Evolutionary conservation across 257 asterid genomes (phyloP).

Genomic region (Ehretia macrophylla): DNA sequence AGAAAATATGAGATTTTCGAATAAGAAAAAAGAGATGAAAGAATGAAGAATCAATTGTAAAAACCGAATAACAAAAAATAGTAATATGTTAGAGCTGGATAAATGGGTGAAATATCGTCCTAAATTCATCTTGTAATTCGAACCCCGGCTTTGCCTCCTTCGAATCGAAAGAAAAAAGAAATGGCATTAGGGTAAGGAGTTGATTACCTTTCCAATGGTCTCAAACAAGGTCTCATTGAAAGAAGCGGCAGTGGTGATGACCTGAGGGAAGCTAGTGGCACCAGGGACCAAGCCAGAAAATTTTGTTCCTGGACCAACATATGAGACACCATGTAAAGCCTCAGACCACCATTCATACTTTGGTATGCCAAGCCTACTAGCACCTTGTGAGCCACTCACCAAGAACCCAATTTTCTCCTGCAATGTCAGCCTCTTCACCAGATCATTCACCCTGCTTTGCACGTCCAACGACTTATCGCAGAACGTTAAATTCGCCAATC

Average conservation of each 20-base stretch:
- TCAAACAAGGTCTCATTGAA: conserved; percentile 54
- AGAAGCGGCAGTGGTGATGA: conserved; percentile 63
- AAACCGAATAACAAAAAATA: too few relatives aligned
- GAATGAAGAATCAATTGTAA: too few relatives aligned
- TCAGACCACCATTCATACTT: conserved; percentile 88
- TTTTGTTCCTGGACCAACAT: conserved; percentile 51
- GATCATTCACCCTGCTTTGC: conserved; percentile 39
- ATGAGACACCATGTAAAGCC: conserved; percentile 70
- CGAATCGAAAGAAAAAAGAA: too few relatives aligned
- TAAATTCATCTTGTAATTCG: too few relatives aligned
- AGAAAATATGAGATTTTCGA: too few relatives aligned
- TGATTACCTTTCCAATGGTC: conserved; percentile 61
- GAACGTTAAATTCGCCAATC: conserved; percentile 39
- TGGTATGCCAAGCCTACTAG: conserved; percentile 64
- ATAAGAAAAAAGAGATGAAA: too few relatives aligned
- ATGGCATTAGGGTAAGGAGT: too few relatives aligned
- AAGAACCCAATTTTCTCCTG: conserved; percentile 68
- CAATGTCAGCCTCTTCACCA: conserved; percentile 51
- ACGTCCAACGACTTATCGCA: conserved; percentile 51
- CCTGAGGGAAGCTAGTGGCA: conserved; percentile 82
- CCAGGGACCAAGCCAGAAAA: conserved; percentile 51
- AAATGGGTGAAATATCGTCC: too few relatives aligned
- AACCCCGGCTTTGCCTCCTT: too few relatives aligned
- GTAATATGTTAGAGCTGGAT: too few relatives aligned
- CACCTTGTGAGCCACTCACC: conserved; percentile 38